Evolutionary conservation across 148 eudicot genomes (phyloP).

Genomic region (Camellia sinensis): DNA sequence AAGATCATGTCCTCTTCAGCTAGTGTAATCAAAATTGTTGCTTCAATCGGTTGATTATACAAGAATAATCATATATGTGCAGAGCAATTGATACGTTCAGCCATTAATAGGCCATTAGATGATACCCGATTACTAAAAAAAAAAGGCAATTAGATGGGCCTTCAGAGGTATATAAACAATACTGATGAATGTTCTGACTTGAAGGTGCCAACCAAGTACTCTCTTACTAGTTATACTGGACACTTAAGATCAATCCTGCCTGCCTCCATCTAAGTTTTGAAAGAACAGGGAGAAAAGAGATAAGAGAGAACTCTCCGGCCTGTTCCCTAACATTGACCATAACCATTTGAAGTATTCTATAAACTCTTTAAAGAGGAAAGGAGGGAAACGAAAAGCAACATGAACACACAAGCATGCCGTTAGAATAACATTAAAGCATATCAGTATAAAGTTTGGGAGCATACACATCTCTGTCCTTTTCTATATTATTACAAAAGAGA

Average conservation of each 20-base stretch:
- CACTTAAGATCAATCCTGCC: too few relatives aligned
- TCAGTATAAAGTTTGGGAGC: neutral
- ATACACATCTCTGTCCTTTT: neutral
- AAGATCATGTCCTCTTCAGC: conserved; percentile 4
- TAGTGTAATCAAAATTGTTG: conserved; percentile 7
- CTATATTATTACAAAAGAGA: neutral
- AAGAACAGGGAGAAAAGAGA: too few relatives aligned
- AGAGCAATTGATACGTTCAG: neutral
- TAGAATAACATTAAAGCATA: neutral
- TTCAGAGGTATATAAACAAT: neutral
- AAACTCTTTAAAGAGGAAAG: neutral
- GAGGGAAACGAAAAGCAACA: conserved; percentile 6
- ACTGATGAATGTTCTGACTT: neutral
- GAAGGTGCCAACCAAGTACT: neutral
- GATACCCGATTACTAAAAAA: too few relatives aligned
- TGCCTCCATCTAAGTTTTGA: too few relatives aligned
- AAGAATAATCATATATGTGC: neutral
- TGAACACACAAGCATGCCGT: neutral
- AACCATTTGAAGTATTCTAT: too few relatives aligned
- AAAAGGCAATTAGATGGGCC: neutral
- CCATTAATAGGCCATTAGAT: neutral
- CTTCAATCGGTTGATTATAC: neutral
- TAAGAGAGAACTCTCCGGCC: too few relatives aligned
- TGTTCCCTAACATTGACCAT: too few relatives aligned
- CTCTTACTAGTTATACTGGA: neutral